Base-by-base conservation (phyloP, 805 yeast genomes). In the Starmerella kuoi region DNA sequence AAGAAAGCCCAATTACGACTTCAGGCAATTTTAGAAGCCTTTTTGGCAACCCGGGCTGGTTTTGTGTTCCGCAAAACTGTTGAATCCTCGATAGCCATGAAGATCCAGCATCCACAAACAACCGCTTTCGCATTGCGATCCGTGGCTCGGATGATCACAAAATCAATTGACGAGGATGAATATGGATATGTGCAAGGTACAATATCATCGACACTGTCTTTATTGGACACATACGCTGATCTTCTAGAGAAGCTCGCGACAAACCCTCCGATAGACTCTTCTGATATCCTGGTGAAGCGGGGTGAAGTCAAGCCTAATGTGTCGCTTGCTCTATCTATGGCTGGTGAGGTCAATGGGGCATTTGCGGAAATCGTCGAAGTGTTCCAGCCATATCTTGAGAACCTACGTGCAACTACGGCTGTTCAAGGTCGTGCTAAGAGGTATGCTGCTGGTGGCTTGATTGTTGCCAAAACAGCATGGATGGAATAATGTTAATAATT, bases 181-280 rank as follows among this genome's bases (percentile, higher is more conserved):
- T 54, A 51, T 40, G 70, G 70, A 15, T 60, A 55, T 11, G 70
- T 66, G 11, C 69, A 66, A 50, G 48, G 54, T n/a, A 64, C 64
- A 19, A 60, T 65, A 32, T 62, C 64, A 5, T 47, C 48, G 9
- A 53, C 56, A 11, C 49, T 65, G 35, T 50, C 44, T 18, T 7
- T 15, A 18, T 23, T 40, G 20, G 39, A 40, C 22, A 17, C 17
- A 8, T 27, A 20, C 17, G 32, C 43, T 19, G 14, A 14, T 5
- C 41, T 37, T 4, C 46, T 59, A 24, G 56, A 61, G 28, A 39
- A 42, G 35, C 44, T 60, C 3, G 40, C 59, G 23, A 32, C 47
- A 7, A 40, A 44, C 28, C 65, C 67, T 3, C 60, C 61, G 2
- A 31, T 55, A 14, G 60, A 61, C 40, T 52, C 59, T 57, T 48